phyloP scores from a whole-genome alignment of 2,329 filamentous ascomycete genomes.

The Xylaria hypoxylon region DNA sequence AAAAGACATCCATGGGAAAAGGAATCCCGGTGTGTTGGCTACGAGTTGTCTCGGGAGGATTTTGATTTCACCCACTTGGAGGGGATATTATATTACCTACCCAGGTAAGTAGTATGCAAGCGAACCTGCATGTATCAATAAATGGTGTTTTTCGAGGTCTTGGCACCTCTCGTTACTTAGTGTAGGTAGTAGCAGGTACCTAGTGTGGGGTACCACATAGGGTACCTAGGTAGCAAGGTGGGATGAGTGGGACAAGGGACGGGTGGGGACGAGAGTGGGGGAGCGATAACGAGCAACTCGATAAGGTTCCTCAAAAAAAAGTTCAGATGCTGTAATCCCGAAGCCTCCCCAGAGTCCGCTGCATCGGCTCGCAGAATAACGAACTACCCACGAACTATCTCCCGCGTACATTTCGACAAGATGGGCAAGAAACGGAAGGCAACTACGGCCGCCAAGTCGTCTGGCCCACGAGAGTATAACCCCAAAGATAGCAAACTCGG shows the following conservation, averaged over 20 bases:
- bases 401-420: slow-evolving; percentile 26
- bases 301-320: slow-evolving; percentile 40
- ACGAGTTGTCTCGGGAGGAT: slow-evolving; percentile 14
- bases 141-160: background rate
- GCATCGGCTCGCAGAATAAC: background rate
- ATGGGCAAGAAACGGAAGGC: slow-evolving; percentile 81
- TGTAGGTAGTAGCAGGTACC: no score
- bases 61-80: background rate
- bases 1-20: slow-evolving; percentile 39
- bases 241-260: background rate
- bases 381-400: background rate
- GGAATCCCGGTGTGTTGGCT: background rate
- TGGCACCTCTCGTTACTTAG: background rate
- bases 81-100: no score
- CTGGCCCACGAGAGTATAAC: slow-evolving; percentile 67
- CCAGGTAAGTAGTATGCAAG: no score
- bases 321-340: slow-evolving; percentile 17
- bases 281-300: slow-evolving; percentile 25
- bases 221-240: background rate
- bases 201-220: no score
- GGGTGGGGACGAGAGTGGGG: slow-evolving; percentile 17
- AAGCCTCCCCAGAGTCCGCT: background rate
- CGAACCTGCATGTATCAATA: background rate
- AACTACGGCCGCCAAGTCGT: slow-evolving; percentile 55
- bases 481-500: slow-evolving; percentile 71